Conservation (phyloP, 768 basidiomycete species). For the Leccinum truebloodii region DNA sequence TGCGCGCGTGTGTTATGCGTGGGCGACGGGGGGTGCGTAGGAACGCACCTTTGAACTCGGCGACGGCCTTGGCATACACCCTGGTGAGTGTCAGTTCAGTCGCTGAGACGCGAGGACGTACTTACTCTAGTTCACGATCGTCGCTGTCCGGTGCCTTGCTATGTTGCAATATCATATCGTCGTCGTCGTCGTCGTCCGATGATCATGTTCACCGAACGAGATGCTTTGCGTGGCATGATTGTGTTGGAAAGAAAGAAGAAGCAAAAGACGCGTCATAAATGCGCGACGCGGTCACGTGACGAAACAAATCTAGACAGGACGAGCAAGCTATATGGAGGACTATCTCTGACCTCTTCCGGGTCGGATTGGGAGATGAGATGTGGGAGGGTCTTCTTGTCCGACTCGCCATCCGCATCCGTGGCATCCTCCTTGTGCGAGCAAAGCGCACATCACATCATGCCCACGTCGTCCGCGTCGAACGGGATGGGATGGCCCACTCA, state of each 20-base stretch:
- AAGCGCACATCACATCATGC: neutral
- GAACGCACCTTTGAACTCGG: conserved; percentile 33
- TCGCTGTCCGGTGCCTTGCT: conserved; percentile 26
- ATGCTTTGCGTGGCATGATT: conserved; percentile 16
- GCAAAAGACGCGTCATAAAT: neutral
- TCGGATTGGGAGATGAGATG: no score
- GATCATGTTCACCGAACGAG: conserved; percentile 8
- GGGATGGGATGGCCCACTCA: conserved; percentile 1
- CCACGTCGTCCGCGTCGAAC: conserved; percentile 1
- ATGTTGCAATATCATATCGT: conserved; percentile 17
- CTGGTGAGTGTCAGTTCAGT: conserved; percentile 14
- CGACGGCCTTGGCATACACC: conserved; percentile 31
- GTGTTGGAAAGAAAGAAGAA: neutral
- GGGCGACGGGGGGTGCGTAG: neutral
- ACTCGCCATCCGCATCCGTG: neutral
- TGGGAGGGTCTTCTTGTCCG: neutral
- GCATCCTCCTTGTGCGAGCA: neutral
- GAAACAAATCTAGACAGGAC: conserved; percentile 31
- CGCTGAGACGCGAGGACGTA: neutral
- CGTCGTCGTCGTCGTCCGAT: conserved; percentile 22
- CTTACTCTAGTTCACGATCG: conserved; percentile 30
- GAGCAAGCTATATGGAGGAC: conserved; percentile 30
- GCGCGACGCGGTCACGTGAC: conserved; percentile 24
- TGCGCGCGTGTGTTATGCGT: neutral
- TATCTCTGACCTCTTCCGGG: no score